Evolutionary conservation across 768 basidiomycete species (phyloP).

Genomic region (Leccinum subtestaceum): DNA sequence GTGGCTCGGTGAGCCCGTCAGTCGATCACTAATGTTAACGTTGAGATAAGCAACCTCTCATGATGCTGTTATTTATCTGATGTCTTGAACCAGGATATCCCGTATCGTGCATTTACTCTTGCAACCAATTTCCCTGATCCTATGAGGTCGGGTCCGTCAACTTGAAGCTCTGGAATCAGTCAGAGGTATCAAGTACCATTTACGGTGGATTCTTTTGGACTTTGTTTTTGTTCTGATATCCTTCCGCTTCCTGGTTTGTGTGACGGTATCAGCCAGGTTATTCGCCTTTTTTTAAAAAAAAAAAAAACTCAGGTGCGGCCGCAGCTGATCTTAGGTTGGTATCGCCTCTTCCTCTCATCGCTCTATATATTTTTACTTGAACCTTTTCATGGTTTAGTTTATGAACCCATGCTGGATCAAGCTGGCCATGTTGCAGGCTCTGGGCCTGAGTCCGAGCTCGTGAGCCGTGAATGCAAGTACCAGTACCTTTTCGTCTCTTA

Average conservation of each 20-base stretch:
- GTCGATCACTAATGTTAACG: conserved; percentile 10
- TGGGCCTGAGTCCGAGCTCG: conserved; percentile 60
- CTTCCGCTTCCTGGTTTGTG: neutral
- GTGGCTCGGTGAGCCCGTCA: conserved; percentile 88
- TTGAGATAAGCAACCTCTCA: neutral
- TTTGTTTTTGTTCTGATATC: neutral
- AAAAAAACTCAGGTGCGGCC: conserved; percentile 77
- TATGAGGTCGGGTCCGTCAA: conserved; percentile 15
- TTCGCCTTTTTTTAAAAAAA: too few relatives aligned
- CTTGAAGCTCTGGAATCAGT: conserved; percentile 28
- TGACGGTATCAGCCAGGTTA: neutral
- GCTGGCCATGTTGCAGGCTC: conserved; percentile 69
- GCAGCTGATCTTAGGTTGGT: conserved; percentile 64
- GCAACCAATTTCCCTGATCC: neutral
- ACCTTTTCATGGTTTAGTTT: conserved; percentile 41
- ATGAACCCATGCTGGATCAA: conserved; percentile 84
- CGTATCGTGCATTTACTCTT: neutral
- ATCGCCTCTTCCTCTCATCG: neutral
- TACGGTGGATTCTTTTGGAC: conserved; percentile 2
- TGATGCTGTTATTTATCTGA: neutral
- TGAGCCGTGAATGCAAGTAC: conserved; percentile 70
- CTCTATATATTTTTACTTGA: neutral
- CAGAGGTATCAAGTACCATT: conserved; percentile 17
- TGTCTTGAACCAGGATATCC: neutral
- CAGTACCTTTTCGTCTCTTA: neutral